Evolutionary conservation across 495 filamentous ascomycete genomes (phyloP).

Genomic region (Aspergillus homomorphus): DNA sequence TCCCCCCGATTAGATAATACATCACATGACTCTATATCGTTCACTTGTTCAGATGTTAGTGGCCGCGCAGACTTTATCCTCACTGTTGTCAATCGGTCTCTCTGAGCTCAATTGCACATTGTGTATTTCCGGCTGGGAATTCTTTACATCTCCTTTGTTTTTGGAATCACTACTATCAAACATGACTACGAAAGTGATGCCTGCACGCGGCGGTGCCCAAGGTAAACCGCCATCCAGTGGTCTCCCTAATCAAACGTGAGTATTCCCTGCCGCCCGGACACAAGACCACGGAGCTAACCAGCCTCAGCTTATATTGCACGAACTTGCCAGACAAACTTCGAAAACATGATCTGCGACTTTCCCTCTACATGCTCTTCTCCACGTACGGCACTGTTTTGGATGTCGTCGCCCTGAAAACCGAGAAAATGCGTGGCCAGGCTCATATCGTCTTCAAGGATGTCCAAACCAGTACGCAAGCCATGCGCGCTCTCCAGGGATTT

Average conservation of each 20-base stretch:
- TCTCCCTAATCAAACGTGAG: slow-evolving; percentile 73
- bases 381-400: slow-evolving; percentile 93
- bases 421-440: slow-evolving; percentile 91
- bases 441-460: slow-evolving; percentile 89
- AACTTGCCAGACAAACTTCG: slow-evolving; percentile 84
- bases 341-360: slow-evolving; percentile 77
- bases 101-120: slow-evolving; percentile 13
- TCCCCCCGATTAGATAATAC: slow-evolving; percentile 20
- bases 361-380: slow-evolving; percentile 88
- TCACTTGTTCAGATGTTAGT: background rate
- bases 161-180: background rate
- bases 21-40: slow-evolving; percentile 24
- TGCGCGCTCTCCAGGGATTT: slow-evolving; percentile 82
- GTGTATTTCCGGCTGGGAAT: background rate
- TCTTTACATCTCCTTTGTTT: background rate
- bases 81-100: slow-evolving; percentile 1
- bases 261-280: slow-evolving; percentile 10
- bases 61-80: background rate
- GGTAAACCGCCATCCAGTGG: slow-evolving; percentile 32
- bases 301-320: slow-evolving; percentile 71
- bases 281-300: slow-evolving; percentile 1
- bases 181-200: slow-evolving; percentile 42
- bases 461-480: slow-evolving; percentile 81
- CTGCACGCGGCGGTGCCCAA: slow-evolving; percentile 37
- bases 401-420: slow-evolving; percentile 83